Conservation (phyloP, 495 filamentous ascomycete genomes). For the Xanthoparmelia taractica region DNA sequence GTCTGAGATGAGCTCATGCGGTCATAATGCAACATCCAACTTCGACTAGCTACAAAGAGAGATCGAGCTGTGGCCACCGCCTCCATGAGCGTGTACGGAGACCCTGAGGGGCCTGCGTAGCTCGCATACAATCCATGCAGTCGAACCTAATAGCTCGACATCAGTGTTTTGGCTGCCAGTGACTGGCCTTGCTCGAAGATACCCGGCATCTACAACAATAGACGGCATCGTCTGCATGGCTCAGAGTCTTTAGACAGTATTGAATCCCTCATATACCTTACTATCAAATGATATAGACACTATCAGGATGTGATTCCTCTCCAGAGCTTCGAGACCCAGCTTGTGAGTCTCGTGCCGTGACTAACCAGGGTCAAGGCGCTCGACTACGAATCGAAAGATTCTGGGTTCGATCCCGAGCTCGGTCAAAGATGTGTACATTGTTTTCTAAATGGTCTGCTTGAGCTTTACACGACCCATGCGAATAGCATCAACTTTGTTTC, state of each 20-base stretch:
- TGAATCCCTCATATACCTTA: background rate
- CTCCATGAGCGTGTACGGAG: background rate
- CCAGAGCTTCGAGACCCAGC: conserved; percentile 3
- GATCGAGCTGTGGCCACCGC: background rate
- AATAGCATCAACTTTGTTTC: no score
- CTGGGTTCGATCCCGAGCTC: no score
- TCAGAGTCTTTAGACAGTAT: background rate
- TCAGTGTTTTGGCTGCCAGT: background rate
- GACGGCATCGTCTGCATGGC: conserved; percentile 1
- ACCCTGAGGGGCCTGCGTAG: background rate
- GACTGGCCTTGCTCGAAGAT: background rate
- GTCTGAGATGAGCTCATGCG: conserved; percentile 2
- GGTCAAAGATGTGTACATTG: no score
- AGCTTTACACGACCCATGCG: no score
- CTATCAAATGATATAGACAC: background rate
- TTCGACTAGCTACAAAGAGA: background rate
- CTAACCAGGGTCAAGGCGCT: no score
- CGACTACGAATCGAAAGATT: no score
- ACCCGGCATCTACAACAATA: background rate
- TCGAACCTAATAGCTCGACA: background rate
- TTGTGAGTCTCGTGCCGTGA: background rate
- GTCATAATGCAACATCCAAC: background rate
- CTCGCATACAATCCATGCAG: background rate
- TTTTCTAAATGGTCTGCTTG: no score
- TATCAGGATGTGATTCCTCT: background rate